Evolutionary conservation across 768 basidiomycete genomes (phyloP), one percentile per base, ranked within the genome.

Genomic region (Kwoniella dejecticola): DNA sequence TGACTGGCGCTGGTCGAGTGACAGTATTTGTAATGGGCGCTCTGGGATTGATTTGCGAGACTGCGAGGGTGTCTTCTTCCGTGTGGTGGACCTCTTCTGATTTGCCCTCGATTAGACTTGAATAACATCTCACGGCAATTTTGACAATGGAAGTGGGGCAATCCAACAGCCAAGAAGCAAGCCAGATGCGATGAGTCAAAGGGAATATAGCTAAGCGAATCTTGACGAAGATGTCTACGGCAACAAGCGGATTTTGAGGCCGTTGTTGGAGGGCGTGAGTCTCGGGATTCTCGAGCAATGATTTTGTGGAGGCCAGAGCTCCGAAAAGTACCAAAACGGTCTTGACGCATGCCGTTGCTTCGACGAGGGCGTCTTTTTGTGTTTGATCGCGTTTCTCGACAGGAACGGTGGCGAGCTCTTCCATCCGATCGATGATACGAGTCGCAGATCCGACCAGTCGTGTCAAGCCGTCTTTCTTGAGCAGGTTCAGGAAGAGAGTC

Each of bases 251-350:
- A 15, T 44, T 52, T 24, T 29, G 38, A 4, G 58, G 30, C 4
- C 89, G 87, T 72, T 85, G 85, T 77, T 89, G 89, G 21, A 71
- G 30, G 19, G 85, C 80, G 15, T 89, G 82, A 0, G 91, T 94
- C 79, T 98, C 94, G 2, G 86, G 84, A 6, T 91, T 89, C 60
- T 97, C 93, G 56, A 92, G 83, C 24, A 95, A 81, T 12, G 89
- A 84, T 68, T 89, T 89, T 26, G 90, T 84, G 1, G 89, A 87
- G 24, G 91, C 83, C 44, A 98, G 81, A 11, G 88, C 85, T 60
- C 85, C 83, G 41, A 97, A 80, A 42, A 95, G 82, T 66, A 89
- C 86, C 36, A 95, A 81, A 0, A 87, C 87, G 42, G 69, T 53
- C 40, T 65, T 62, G 31, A 74, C 23, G 8, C 65, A 58, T 12